Evolutionary conservation across 2,329 filamentous ascomycete species (phyloP).

Genomic region (Torrubiellomyces zombiae): DNA sequence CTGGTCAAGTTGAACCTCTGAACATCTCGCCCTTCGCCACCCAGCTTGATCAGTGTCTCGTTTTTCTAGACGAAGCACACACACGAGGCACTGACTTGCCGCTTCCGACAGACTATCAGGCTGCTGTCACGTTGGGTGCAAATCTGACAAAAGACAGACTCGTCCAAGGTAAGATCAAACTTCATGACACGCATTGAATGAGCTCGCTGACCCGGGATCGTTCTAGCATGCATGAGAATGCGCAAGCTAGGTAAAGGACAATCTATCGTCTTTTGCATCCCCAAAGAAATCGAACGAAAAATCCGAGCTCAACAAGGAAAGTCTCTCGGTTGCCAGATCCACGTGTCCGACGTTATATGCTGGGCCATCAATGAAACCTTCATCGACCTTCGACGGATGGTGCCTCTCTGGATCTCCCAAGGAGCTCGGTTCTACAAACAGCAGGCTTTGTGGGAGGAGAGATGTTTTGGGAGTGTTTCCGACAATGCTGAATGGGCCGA

Average conservation of each 20-base stretch:
- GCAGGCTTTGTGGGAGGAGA: background rate
- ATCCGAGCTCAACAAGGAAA: conserved; percentile 18
- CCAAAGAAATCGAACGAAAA: conserved; percentile 38
- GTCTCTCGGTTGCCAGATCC: conserved; percentile 21
- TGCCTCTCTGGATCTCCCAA: conserved; percentile 43
- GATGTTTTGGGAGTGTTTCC: background rate
- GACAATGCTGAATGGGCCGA: background rate
- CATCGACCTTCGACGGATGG: conserved; percentile 17
- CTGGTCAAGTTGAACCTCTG: conserved; percentile 28
- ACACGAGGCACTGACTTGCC: conserved; percentile 52
- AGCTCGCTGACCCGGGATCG: background rate
- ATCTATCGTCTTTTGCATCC: conserved; percentile 41
- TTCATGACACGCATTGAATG: background rate
- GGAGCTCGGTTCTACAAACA: background rate
- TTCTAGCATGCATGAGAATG: conserved; percentile 48
- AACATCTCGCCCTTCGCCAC: conserved; percentile 39
- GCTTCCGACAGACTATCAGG: conserved; percentile 38
- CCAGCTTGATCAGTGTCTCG: conserved; percentile 39
- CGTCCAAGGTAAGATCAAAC: conserved; percentile 50
- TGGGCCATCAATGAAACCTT: conserved; percentile 46
- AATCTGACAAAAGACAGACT: conserved; percentile 49
- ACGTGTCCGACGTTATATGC: conserved; percentile 29
- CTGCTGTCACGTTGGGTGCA: conserved; percentile 49
- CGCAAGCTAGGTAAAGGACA: conserved; percentile 48
- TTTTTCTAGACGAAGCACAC: conserved; percentile 55